Conservation (phyloP, 2,329 filamentous ascomycete genomes). For the Scleromitrula shiraiana region DNA sequence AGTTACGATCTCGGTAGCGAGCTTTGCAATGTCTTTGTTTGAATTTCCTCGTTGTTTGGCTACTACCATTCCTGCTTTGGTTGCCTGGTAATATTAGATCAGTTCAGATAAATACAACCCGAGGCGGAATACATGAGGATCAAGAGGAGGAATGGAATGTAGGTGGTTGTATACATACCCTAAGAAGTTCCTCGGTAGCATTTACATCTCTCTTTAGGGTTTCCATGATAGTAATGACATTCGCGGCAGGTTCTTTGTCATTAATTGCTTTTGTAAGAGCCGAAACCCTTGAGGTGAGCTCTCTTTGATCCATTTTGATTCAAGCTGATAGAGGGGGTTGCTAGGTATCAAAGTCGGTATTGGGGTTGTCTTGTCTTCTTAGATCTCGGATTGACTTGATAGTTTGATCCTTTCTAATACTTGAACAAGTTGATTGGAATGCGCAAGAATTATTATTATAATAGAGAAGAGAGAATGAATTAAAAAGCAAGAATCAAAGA, state of each 20-base stretch:
- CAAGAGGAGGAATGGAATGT: constrained; percentile 16
- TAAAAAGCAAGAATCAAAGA: background rate
- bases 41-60: constrained; percentile 71
- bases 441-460: background rate
- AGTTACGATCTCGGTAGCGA: constrained; percentile 73
- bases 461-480: background rate
- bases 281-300: constrained; percentile 28
- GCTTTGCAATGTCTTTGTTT: constrained; percentile 71
- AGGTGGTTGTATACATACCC: constrained; percentile 44
- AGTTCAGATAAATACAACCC: constrained; percentile 9
- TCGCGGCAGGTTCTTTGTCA: constrained; percentile 65
- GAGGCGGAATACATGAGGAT: constrained; percentile 1
- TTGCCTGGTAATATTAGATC: constrained; percentile 44
- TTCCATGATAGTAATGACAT: constrained; percentile 66
- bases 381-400: background rate
- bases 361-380: background rate
- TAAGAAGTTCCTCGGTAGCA: constrained; percentile 82
- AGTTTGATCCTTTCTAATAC: background rate
- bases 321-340: constrained; percentile 4
- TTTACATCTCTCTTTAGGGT: constrained; percentile 71
- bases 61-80: constrained; percentile 84
- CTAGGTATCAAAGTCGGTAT: background rate
- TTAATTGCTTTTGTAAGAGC: constrained; percentile 71
- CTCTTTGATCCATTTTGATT: constrained; percentile 24
- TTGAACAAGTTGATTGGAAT: background rate